These are phyloP conservation scores for Lipomyces sp. DNA, from an alignment of 805 yeast species.

Conservation along the genomic window DNA sequence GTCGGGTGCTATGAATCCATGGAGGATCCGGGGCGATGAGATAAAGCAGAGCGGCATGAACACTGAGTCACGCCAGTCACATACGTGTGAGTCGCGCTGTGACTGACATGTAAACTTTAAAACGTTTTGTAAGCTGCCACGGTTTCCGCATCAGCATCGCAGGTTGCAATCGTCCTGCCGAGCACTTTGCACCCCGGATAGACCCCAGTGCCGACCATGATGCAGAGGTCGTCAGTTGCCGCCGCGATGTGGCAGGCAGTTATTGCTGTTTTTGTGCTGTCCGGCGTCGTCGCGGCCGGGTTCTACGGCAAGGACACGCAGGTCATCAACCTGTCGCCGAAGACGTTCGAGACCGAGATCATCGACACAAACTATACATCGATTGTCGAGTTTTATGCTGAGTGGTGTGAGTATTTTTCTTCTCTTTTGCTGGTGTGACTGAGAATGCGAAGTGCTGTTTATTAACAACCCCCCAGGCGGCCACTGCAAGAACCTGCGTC, in stretches of 20 bases:
- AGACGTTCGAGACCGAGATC: slow-evolving; percentile 63
- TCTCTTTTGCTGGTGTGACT: not conserved
- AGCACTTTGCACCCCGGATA: too few species aligned
- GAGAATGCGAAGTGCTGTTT: not conserved
- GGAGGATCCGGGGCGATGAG: too few species aligned
- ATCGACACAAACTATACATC: slow-evolving; percentile 71
- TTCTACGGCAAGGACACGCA: slow-evolving; percentile 45
- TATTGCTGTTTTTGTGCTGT: not conserved
- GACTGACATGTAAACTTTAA: too few species aligned
- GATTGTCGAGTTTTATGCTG: slow-evolving; percentile 88
- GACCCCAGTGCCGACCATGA: too few species aligned
- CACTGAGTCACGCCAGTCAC: too few species aligned
- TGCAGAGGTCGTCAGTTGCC: not conserved
- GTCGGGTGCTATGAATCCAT: not conserved
- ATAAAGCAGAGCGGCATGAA: too few species aligned
- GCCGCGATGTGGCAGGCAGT: not conserved
- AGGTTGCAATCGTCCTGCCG: too few species aligned
- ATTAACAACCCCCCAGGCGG: slow-evolving; percentile 51
- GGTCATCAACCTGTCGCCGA: slow-evolving; percentile 54
- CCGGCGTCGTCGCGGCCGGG: slow-evolving; percentile 1
- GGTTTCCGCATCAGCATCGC: too few species aligned
- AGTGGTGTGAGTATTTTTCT: slow-evolving; percentile 55
- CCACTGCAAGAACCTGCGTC: slow-evolving; percentile 72
- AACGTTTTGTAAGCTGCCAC: too few species aligned
- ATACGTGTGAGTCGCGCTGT: too few species aligned